Base-by-base conservation (phyloP, 345 rosid species). In the Murraya paniculata region DNA sequence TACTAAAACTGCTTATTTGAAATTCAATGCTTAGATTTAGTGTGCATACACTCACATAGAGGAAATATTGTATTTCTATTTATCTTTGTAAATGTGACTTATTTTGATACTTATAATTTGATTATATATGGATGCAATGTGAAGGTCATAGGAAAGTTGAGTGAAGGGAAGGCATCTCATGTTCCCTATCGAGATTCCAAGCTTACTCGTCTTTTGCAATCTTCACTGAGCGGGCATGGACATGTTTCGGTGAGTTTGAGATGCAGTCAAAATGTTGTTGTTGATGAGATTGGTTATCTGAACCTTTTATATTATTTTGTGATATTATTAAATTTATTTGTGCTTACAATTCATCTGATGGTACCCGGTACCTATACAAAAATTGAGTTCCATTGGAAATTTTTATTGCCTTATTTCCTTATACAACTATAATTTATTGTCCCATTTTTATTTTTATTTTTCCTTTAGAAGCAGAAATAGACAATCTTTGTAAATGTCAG, bases 181-280 rank as follows among this genome's bases (percentile, higher is more conserved):
- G 97, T 97, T 86, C 99, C 99, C 35, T 97, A 91, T 85, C 91
- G 99, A 60, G 99, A 97, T 83, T 97, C 99, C 60, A 97, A 97
- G 86, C 97, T 97, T 66, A 97, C 99, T 31, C 98, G 99, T 56
- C 99, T 97, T 87, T 83, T 97, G 88, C 99, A 97, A 81, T 93
- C 99, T 80, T 97, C 99, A 18, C 74, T 97, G 79, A 88, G 98
- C 76, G 99, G 99, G 74, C 98, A 91, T 74, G 99, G 99, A 24
- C 98, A 97, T 88, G 98, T 97, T 56, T 97, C 98, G 82, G 99
- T 97, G 85, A 92, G 97, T 86, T 74, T 80, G 27, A 79, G 24
- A 67, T 72, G 61, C 50, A 41, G 71, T 13, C 28, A n/a, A 50
- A n/a, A 30, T 31, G n/a, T 33, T 77, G n/a, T 33, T 77, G 65